Evolutionary conservation across 2,329 filamentous ascomycete genomes (phyloP).

Genomic region (Talaromyces rugulosus): DNA sequence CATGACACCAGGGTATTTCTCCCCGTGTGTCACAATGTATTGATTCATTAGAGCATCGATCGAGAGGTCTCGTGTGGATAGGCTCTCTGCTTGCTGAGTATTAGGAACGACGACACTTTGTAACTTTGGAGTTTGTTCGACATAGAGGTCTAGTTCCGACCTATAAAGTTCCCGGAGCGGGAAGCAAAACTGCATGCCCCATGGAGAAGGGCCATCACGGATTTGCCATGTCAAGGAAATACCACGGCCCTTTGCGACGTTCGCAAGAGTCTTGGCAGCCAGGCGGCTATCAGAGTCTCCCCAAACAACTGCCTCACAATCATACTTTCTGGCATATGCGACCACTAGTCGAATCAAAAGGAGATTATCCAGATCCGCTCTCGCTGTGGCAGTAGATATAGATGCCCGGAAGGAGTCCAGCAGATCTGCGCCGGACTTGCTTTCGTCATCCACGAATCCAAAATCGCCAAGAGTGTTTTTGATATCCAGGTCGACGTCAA

Average conservation of each 20-base stretch:
- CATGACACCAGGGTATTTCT: slow-evolving; percentile 83
- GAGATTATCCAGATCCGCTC: slow-evolving; percentile 66
- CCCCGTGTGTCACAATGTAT: slow-evolving; percentile 83
- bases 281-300: slow-evolving; percentile 84
- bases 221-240: slow-evolving; percentile 78
- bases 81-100: slow-evolving; percentile 30
- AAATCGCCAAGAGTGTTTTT: slow-evolving; percentile 29
- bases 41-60: slow-evolving; percentile 88
- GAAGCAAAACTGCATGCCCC: slow-evolving; percentile 64
- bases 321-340: slow-evolving; percentile 54
- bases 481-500: slow-evolving; percentile 40
- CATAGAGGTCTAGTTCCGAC: slow-evolving; percentile 70
- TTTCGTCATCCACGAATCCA: slow-evolving; percentile 23
- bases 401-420: slow-evolving; percentile 56
- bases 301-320: slow-evolving; percentile 70
- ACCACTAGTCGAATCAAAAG: slow-evolving; percentile 70
- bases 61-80: slow-evolving; percentile 58
- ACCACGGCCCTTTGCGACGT: slow-evolving; percentile 87
- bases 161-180: slow-evolving; percentile 81
- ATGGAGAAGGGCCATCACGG: slow-evolving; percentile 65
- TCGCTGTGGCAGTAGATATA: slow-evolving; percentile 70
- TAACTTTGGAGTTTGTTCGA: slow-evolving; percentile 51
- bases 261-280: slow-evolving; percentile 77
- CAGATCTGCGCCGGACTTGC: slow-evolving; percentile 37
- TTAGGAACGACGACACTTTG: slow-evolving; percentile 44